These are phyloP conservation scores for Leccinum huronense DNA, from an alignment of 1,284 basidiomycete genomes.

Conservation along the genomic window DNA sequence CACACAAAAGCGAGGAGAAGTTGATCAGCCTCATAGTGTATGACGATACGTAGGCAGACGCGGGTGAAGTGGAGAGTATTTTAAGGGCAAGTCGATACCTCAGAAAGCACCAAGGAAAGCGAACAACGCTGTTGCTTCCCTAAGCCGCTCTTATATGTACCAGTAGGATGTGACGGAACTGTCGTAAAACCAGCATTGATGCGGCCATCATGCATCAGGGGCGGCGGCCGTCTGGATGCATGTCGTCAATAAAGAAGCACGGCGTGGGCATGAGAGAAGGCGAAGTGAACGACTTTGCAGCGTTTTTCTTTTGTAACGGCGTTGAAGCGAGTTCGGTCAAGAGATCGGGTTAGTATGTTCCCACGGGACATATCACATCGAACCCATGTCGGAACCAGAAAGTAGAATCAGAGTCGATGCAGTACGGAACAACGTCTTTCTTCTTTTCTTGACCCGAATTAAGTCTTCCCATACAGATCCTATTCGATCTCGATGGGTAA, in stretches of 20 bases:
- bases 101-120: conserved; percentile 6
- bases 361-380: background rate
- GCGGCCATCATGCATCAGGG: background rate
- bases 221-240: background rate
- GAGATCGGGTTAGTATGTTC: background rate
- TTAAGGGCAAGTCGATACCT: conserved; percentile 29
- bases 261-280: background rate
- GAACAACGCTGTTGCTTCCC: conserved; percentile 1
- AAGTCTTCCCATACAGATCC: conserved; percentile 41
- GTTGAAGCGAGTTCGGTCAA: background rate
- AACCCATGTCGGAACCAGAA: background rate
- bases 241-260: background rate
- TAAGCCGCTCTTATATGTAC: conserved; percentile 14
- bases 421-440: conserved; percentile 16
- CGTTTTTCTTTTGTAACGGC: too few species aligned
- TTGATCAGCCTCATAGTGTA: conserved; percentile 27
- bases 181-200: background rate
- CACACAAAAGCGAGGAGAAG: conserved; percentile 40
- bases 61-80: conserved; percentile 1
- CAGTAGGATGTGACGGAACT: background rate
- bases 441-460: conserved; percentile 4
- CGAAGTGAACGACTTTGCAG: background rate
- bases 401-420: conserved; percentile 22
- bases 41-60: background rate
- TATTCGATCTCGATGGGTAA: conserved; percentile 74